A percentile compares a stretch with the other conserved stretches of the same genome.
Evolutionary conservation across 805 yeast genomes (phyloP).

Genomic region (Kazachstania bromeliacearum): DNA sequence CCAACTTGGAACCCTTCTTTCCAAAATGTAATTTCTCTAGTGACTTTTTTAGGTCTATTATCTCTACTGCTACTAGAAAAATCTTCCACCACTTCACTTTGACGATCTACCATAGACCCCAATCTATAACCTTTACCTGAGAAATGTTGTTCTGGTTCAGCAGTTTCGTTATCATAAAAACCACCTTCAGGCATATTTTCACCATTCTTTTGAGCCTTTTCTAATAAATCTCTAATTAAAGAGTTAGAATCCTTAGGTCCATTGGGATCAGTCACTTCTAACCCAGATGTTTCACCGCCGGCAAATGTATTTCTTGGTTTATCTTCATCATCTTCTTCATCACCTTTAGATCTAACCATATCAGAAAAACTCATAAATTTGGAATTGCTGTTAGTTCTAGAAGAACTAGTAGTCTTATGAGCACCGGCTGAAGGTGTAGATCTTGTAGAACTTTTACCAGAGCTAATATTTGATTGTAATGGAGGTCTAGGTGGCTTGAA

Average conservation of each 20-base stretch:
- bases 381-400: slow-evolving; percentile 11
- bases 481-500: too few species aligned
- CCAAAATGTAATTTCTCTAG: slow-evolving; percentile 88
- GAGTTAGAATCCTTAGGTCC: slow-evolving; percentile 33
- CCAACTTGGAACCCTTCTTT: slow-evolving; percentile 93
- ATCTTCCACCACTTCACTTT: slow-evolving; percentile 29
- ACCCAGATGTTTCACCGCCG: slow-evolving; percentile 62
- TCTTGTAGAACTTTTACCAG: too few species aligned
- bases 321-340: slow-evolving; percentile 39
- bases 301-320: slow-evolving; percentile 57
- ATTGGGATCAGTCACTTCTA: slow-evolving; percentile 71
- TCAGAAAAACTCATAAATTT: slow-evolving; percentile 34
- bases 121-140: slow-evolving; percentile 35
- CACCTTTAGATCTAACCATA: slow-evolving; percentile 29
- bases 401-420: not conserved
- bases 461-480: too few species aligned
- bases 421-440: slow-evolving; percentile 1
- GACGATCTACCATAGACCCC: slow-evolving; percentile 29
- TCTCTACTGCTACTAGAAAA: slow-evolving; percentile 26
- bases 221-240: slow-evolving; percentile 46
- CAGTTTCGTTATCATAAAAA: slow-evolving; percentile 15
- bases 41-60: slow-evolving; percentile 40
- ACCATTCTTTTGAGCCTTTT: slow-evolving; percentile 59
- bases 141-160: slow-evolving; percentile 30
- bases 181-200: slow-evolving; percentile 32